Conservation (phyloP, 1,139 yeast species). For the Diutina sp. region DNA sequence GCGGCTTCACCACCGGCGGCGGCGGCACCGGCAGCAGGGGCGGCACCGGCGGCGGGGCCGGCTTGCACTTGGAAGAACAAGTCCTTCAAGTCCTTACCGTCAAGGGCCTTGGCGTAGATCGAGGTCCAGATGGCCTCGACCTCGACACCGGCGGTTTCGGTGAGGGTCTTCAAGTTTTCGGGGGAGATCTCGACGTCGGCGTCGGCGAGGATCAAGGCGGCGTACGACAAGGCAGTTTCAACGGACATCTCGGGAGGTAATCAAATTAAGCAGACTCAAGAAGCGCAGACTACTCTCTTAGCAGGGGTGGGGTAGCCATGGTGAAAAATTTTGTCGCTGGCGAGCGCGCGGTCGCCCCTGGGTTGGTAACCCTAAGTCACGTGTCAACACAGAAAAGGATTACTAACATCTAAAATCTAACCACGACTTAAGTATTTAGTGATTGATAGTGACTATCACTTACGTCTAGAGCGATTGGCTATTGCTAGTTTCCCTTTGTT, state of each 20-base stretch:
- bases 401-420: too few species aligned
- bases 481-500: too few species aligned
- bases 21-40: conserved; percentile 34
- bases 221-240: conserved; percentile 74
- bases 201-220: conserved; percentile 97
- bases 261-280: background rate
- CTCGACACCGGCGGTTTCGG: conserved; percentile 83
- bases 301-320: background rate
- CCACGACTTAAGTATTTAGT: too few species aligned
- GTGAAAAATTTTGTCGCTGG: background rate
- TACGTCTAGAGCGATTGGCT: too few species aligned
- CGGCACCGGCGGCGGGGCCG: conserved; percentile 62
- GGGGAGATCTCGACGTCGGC: conserved; percentile 91
- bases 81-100: conserved; percentile 92
- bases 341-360: background rate
- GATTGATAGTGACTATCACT: too few species aligned
- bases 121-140: conserved; percentile 69
- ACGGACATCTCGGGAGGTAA: conserved; percentile 43
- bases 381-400: background rate
- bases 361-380: background rate
- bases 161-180: conserved; percentile 76
- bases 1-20: conserved; percentile 50
- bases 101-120: conserved; percentile 90
- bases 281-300: conserved; percentile 11
- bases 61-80: conserved; percentile 70